These are phyloP conservation scores for Penicillium vulpinum DNA, from an alignment of 2,329 filamentous ascomycete genomes.

Conservation along the genomic window DNA sequence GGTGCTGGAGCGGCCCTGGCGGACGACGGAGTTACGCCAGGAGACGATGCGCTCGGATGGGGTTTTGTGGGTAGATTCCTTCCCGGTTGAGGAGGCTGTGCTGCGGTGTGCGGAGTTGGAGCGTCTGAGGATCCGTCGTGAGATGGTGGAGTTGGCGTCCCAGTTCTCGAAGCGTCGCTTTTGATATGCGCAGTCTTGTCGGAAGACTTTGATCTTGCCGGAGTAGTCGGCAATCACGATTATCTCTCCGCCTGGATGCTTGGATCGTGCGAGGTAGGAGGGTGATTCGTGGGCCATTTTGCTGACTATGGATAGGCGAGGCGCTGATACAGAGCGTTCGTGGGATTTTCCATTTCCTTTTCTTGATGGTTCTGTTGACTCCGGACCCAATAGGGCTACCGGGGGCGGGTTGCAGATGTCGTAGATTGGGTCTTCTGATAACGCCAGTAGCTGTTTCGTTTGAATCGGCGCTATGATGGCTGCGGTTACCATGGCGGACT, in stretches of 20 bases:
- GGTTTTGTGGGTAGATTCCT: constrained; percentile 47
- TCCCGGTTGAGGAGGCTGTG: constrained; percentile 48
- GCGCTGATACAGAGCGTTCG: constrained; percentile 34
- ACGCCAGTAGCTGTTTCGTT: constrained; percentile 73
- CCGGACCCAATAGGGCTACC: constrained; percentile 73
- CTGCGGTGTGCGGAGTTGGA: constrained; percentile 60
- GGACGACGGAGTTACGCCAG: constrained; percentile 74
- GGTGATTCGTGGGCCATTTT: constrained; percentile 66
- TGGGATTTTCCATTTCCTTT: constrained; percentile 20
- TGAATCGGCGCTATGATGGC: constrained; percentile 79
- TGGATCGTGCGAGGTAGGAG: constrained; percentile 72
- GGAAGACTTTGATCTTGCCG: constrained; percentile 89
- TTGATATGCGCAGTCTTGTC: constrained; percentile 84
- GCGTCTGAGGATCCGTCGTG: constrained; percentile 60
- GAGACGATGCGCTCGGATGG: constrained; percentile 77
- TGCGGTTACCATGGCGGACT: constrained; percentile 84
- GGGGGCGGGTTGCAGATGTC: constrained; percentile 95
- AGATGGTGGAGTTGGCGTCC: constrained; percentile 76
- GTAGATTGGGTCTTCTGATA: constrained; percentile 89
- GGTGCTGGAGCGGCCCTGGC: constrained; percentile 53
- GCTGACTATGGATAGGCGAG: constrained; percentile 35
- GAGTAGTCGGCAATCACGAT: constrained; percentile 87
- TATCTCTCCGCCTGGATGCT: constrained; percentile 81
- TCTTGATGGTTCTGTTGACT: constrained; percentile 56
- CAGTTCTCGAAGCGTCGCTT: constrained; percentile 76